Conservation (phyloP, 1,284 basidiomycete genomes). For the Grifola frondosa region DNA sequence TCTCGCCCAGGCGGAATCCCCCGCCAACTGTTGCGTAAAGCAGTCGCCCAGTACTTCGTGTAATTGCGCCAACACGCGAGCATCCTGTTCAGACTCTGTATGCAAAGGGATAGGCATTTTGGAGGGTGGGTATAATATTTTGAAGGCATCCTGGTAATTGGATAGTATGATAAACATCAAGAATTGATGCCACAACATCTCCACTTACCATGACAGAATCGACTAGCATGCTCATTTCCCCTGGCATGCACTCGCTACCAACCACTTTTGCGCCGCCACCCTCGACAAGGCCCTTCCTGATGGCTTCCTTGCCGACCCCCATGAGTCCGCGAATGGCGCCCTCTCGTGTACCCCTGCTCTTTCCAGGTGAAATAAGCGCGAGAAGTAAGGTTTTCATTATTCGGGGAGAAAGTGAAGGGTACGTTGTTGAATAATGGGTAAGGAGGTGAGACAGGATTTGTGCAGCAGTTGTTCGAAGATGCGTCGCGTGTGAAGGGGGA, state of each 20-base stretch:
- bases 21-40: slow-evolving; percentile 55
- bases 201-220: slow-evolving; percentile 56
- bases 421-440: slow-evolving; percentile 77
- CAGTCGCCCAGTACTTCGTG: slow-evolving; percentile 56
- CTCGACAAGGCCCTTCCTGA: slow-evolving; percentile 76
- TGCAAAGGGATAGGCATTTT: slow-evolving; percentile 59
- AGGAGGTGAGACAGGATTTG: slow-evolving; percentile 82
- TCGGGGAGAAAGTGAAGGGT: slow-evolving; percentile 83
- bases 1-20: slow-evolving; percentile 60
- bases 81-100: slow-evolving; percentile 45
- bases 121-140: slow-evolving; percentile 53
- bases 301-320: slow-evolving; percentile 81
- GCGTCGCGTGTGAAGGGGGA: slow-evolving; percentile 53
- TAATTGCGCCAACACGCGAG: slow-evolving; percentile 45
- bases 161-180: not conserved
- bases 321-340: slow-evolving; percentile 85
- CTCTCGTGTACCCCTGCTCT: slow-evolving; percentile 75
- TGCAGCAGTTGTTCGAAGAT: slow-evolving; percentile 74
- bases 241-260: slow-evolving; percentile 56
- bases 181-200: not conserved
- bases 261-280: slow-evolving; percentile 73
- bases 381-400: slow-evolving; percentile 92
- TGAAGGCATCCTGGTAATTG: slow-evolving; percentile 51
- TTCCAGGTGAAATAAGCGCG: slow-evolving; percentile 74
- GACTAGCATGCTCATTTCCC: slow-evolving; percentile 46